A percentile compares a stretch with the other conserved stretches of the same genome.
phyloP scores from a whole-genome alignment of 164 flowering plant species.

The Chimonanthus praecox region DNA sequence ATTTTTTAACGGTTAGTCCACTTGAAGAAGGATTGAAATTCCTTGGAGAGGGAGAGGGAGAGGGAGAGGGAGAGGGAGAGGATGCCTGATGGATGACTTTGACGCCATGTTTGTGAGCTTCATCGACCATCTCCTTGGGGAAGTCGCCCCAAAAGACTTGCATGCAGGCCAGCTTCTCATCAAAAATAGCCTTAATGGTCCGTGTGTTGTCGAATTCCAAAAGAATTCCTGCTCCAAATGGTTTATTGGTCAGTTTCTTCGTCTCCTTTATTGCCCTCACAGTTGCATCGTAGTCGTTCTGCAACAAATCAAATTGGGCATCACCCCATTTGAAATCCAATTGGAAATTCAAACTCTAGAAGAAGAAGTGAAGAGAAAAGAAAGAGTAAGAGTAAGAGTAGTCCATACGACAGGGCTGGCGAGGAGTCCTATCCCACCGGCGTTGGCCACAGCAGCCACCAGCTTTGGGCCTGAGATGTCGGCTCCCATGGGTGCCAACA shows the following conservation, averaged over 20 bases:
- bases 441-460: constrained; percentile 26
- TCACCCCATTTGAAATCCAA: too few species aligned
- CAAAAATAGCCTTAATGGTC: constrained; percentile 25
- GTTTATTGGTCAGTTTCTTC: constrained; percentile 20
- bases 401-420: constrained; percentile 26
- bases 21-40: too few species aligned
- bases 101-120: constrained; percentile 30
- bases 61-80: too few species aligned
- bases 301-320: too few species aligned
- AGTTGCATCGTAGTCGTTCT: constrained; percentile 22
- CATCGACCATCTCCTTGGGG: constrained; percentile 32
- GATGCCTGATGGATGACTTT: constrained; percentile 25
- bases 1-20: too few species aligned
- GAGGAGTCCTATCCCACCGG: constrained; percentile 24
- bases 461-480: constrained; percentile 24
- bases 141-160: constrained; percentile 31
- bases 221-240: constrained; percentile 22
- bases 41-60: too few species aligned
- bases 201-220: constrained; percentile 20
- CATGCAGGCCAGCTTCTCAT: constrained; percentile 24
- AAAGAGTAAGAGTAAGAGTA: neutral
- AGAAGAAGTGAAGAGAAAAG: too few species aligned
- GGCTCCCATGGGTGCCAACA: constrained; percentile 29
- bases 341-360: neutral
- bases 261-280: constrained; percentile 24